Evolutionary conservation across 768 basidiomycete species (phyloP), one percentile per base, ranked within the genome.

Genomic region (Cantharellus anzutake): DNA sequence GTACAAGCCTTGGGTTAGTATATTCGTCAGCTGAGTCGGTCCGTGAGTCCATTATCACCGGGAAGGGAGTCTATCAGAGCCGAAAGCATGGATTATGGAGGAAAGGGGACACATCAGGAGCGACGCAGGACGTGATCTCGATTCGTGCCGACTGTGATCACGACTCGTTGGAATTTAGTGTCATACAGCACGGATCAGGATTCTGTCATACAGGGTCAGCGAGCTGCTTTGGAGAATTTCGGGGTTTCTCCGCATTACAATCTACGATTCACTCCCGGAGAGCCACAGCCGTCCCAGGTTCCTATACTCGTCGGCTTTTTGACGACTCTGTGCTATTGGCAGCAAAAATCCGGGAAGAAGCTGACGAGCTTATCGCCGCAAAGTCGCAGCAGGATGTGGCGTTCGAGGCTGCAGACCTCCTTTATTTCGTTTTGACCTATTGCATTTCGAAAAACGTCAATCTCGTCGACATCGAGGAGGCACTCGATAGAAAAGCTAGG

Each of bases 331-430:
- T 76, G 52, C 76, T 99, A n/a, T 74, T 98, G 51, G 79, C 76
- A 52, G 84, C 91, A 57, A 99, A 99, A 75, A 91, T 99, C 64
- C 89, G 86, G 82, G 96, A 99, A 71, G 96, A 99, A 69, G 96
- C 96, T 0, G 88, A 94, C 65, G 96, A 99, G 70, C 78, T 99
- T n/a, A 94, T 91, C 68, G 76, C 76, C 16, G 89, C 89, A 34
- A 74, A 80, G 64, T 79, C 80, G 1, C 79, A 79, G 67, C 81
- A 86, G 55, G 88, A 97, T 39, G 74, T 96, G 14, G 86, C 92
- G 1, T 94, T 93, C 62, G 96, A 99, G 71, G 88, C 92, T 4
- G 94, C 93, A 0, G 96, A 99, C 71, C 74, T 99, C 34, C 66
- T 94, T 48, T 99, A 98, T 73, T 99, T 99, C 68, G 80, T 85